Evolutionary conservation across 208 protist species (phyloP).

Genomic region (Strigomonas galati): DNA sequence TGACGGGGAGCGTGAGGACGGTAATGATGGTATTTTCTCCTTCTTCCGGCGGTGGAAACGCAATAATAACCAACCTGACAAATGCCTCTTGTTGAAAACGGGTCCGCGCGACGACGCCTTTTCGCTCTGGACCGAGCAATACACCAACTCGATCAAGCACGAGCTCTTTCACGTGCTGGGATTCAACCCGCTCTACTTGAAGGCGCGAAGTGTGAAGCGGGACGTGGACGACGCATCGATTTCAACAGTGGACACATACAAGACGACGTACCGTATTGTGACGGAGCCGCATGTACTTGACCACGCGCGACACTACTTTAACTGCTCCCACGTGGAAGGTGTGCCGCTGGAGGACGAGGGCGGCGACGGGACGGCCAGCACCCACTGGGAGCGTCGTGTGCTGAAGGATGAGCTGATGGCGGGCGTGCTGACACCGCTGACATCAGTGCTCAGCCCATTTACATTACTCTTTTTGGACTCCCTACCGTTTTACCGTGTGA

Average conservation of each 20-base stretch:
- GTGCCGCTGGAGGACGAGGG: constrained; percentile 66
- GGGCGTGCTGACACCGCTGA: constrained; percentile 27
- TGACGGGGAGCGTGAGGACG: background rate
- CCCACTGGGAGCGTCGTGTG: constrained; percentile 75
- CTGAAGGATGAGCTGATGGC: constrained; percentile 80
- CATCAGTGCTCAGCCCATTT: constrained; percentile 28
- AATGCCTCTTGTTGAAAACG: background rate
- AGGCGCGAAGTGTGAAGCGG: background rate
- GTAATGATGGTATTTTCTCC: background rate
- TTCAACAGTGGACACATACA: background rate
- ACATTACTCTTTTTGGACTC: constrained; percentile 66
- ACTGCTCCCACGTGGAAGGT: constrained; percentile 38
- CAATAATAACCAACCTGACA: background rate
- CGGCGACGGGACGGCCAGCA: constrained; percentile 45
- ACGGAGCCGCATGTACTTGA: constrained; percentile 19
- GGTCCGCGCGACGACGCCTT: constrained; percentile 1
- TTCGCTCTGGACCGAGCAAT: constrained; percentile 15
- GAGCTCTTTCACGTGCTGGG: constrained; percentile 75
- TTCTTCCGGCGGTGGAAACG: background rate
- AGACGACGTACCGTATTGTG: background rate
- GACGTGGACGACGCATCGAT: background rate
- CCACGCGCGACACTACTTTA: constrained; percentile 28
- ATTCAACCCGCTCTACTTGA: constrained; percentile 41
- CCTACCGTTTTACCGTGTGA: constrained; percentile 59
- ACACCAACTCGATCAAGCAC: constrained; percentile 51